A percentile compares a stretch with the other conserved stretches of the same genome.
These are phyloP conservation scores for Salix purpurea DNA, from an alignment of 345 rosid species.

Conservation along the genomic window DNA sequence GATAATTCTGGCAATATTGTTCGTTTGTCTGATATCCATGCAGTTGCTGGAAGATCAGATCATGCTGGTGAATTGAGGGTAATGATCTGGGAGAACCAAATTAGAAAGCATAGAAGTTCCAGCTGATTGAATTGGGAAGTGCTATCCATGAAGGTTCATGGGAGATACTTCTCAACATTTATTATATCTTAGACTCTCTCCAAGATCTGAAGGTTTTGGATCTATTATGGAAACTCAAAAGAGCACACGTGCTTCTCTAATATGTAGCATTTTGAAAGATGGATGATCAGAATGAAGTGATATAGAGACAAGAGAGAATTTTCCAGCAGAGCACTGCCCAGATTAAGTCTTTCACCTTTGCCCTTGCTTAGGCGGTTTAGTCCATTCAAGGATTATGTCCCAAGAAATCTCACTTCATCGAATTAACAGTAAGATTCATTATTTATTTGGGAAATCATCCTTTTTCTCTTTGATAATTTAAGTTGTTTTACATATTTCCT, in stretches of 20 bases:
- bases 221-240: neutral
- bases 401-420: neutral
- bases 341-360: neutral
- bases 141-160: conserved; percentile 30
- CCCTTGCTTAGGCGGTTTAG: neutral
- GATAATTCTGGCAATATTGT: conserved; percentile 33
- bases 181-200: conserved; percentile 17
- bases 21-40: conserved; percentile 30
- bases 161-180: conserved; percentile 35
- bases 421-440: conserved; percentile 4
- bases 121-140: conserved; percentile 32
- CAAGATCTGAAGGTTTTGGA: conserved; percentile 29
- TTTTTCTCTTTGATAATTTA: neutral
- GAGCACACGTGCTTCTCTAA: neutral
- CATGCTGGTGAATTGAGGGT: conserved; percentile 29
- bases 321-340: neutral
- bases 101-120: conserved; percentile 33
- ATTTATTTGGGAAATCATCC: neutral
- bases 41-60: conserved; percentile 26
- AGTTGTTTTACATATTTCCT: neutral
- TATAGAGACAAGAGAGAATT: neutral
- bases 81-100: conserved; percentile 25
- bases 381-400: neutral
- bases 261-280: conserved; percentile 7
- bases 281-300: conserved; percentile 6